Conservation (phyloP, 345 rosid species). For the Populus euphratica region DNA sequence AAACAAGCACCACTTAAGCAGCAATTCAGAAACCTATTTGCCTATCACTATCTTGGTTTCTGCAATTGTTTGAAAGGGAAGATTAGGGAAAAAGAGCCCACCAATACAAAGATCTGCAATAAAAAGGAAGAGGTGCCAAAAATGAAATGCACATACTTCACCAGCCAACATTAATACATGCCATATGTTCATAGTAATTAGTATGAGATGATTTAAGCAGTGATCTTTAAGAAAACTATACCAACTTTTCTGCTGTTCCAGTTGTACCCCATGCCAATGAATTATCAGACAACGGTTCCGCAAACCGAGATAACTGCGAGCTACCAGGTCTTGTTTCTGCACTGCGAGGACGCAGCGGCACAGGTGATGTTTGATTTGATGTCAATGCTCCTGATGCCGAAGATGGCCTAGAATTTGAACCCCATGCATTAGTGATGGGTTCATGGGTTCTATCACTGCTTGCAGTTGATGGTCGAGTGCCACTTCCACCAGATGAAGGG, state of each 20-base stretch:
- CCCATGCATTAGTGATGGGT: constrained; percentile 54
- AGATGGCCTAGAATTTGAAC: constrained; percentile 85
- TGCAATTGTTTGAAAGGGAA: not conserved
- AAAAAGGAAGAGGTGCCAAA: not conserved
- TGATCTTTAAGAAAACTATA: constrained; percentile 22
- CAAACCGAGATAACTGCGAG: constrained; percentile 96
- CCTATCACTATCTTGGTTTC: not conserved
- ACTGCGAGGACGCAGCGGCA: constrained; percentile 84
- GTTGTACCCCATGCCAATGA: constrained; percentile 55
- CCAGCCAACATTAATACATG: not conserved
- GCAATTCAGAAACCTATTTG: not conserved
- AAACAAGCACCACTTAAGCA: not conserved
- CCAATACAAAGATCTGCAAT: not conserved
- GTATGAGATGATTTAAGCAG: not conserved
- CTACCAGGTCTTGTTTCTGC: constrained; percentile 99
- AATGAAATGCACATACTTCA: not conserved
- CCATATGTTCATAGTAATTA: not conserved
- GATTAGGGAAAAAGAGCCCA: not conserved
- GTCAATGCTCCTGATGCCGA: constrained; percentile 86
- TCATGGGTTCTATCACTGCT: constrained; percentile 80
- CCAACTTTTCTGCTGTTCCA: constrained; percentile 61
- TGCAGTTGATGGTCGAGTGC: constrained; percentile 90
- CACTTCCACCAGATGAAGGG: constrained; percentile 95
- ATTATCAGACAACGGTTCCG: constrained; percentile 68
- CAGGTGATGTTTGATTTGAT: constrained; percentile 62